Percentiles rank a stretch among this genome's conserved stretches.
Conservation (phyloP, 2,329 filamentous ascomycete genomes). For the Aciculosporium take region DNA sequence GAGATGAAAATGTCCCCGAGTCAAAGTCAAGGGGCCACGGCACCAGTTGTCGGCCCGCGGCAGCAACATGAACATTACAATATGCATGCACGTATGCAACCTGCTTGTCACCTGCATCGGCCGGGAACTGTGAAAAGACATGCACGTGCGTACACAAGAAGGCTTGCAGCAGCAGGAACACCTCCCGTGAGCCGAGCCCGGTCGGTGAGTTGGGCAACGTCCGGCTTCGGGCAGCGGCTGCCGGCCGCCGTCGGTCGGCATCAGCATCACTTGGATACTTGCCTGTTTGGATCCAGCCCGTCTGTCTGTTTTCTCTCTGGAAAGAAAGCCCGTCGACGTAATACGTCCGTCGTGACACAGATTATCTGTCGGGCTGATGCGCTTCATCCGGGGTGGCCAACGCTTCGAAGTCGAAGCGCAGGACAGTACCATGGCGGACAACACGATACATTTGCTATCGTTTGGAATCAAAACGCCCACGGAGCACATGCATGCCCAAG, state of each 20-base stretch:
- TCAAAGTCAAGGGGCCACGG: not conserved
- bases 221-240: not conserved
- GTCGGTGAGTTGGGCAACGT: conserved; percentile 2
- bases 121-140: conserved; percentile 1
- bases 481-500: conserved; percentile 1
- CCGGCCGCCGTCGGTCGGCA: not conserved
- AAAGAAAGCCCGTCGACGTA: too few species aligned
- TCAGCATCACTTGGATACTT: not conserved
- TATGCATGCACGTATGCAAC: not conserved
- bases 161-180: not conserved
- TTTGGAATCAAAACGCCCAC: not conserved
- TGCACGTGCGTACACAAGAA: too few species aligned
- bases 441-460: not conserved
- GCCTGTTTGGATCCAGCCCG: not conserved
- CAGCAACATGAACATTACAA: not conserved
- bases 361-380: too few species aligned
- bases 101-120: conserved; percentile 1
- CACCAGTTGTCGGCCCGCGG: not conserved
- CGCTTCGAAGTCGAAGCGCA: too few species aligned
- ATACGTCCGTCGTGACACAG: too few species aligned
- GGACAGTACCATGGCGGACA: not conserved
- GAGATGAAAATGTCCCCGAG: not conserved
- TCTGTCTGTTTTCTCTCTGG: not conserved
- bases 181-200: not conserved
- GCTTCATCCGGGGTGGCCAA: not conserved